phyloP scores from a whole-genome alignment of 805 yeast genomes.

The Wickerhamiella shivajii region DNA sequence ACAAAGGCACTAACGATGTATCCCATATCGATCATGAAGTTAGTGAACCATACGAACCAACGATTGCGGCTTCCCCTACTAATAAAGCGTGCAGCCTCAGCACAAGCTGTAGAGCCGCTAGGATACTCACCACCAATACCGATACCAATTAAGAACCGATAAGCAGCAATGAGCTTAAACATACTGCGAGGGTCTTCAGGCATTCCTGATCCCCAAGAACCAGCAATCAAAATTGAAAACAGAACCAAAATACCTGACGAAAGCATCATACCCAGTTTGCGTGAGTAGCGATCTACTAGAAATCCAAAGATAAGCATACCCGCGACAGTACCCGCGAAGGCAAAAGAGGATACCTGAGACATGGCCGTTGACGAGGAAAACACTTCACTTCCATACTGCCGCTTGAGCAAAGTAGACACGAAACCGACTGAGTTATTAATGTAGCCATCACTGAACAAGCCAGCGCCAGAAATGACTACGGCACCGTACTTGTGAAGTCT shows the following conservation, averaged over 20 bases:
- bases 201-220: slow-evolving; percentile 71
- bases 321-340: slow-evolving; percentile 80
- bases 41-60: slow-evolving; percentile 80
- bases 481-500: slow-evolving; percentile 38
- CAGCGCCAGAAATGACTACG: slow-evolving; percentile 76
- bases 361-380: slow-evolving; percentile 54
- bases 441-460: slow-evolving; percentile 86
- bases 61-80: slow-evolving; percentile 79
- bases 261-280: slow-evolving; percentile 70
- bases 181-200: slow-evolving; percentile 46
- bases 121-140: slow-evolving; percentile 95
- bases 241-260: slow-evolving; percentile 64
- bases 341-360: slow-evolving; percentile 71
- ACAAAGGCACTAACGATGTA: slow-evolving; percentile 75
- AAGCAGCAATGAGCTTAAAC: slow-evolving; percentile 69
- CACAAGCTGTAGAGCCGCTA: slow-evolving; percentile 82
- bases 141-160: slow-evolving; percentile 76
- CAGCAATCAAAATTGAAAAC: slow-evolving; percentile 67
- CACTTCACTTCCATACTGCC: slow-evolving; percentile 44
- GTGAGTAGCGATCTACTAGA: slow-evolving; percentile 61
- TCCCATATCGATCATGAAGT: slow-evolving; percentile 75
- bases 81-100: slow-evolving; percentile 70
- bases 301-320: slow-evolving; percentile 77
- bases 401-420: slow-evolving; percentile 53
- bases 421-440: slow-evolving; percentile 73